Percentiles rank a stretch among this genome's conserved stretches.
Evolutionary conservation across 148 eudicot species (phyloP).

Genomic region (Silene uniflora): DNA sequence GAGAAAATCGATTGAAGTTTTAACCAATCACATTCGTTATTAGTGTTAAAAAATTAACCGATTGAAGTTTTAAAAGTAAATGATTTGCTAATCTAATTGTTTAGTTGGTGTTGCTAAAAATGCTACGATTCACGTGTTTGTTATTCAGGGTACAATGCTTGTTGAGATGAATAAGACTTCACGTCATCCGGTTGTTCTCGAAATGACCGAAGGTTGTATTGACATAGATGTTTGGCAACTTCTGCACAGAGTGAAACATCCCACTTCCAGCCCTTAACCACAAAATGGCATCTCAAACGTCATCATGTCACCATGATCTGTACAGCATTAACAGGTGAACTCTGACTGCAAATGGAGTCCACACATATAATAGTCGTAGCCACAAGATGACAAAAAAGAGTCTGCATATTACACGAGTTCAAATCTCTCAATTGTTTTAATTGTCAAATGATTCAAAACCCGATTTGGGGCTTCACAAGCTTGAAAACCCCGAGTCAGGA

Average conservation of each 20-base stretch:
- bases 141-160: slow-evolving; percentile 70
- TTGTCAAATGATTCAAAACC: not conserved
- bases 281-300: slow-evolving; percentile 22
- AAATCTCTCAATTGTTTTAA: not conserved
- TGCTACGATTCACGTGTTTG: not conserved
- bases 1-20: too few relatives aligned
- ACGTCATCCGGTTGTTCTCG: slow-evolving; percentile 55
- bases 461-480: not conserved
- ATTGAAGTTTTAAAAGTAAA: too few relatives aligned
- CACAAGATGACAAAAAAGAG: slow-evolving; percentile 3
- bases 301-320: slow-evolving; percentile 53
- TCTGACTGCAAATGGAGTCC: not conserved
- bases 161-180: slow-evolving; percentile 52
- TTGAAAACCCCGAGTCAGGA: not conserved
- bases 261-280: slow-evolving; percentile 25
- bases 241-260: slow-evolving; percentile 51
- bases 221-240: slow-evolving; percentile 67
- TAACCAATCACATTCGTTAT: too few relatives aligned
- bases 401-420: not conserved
- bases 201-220: slow-evolving; percentile 65
- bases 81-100: too few relatives aligned
- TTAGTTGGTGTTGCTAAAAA: not conserved
- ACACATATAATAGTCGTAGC: not conserved
- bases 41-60: too few relatives aligned
- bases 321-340: not conserved